Conservation (phyloP, 2,329 filamentous ascomycete genomes). For the Aspergillus sp. region DNA sequence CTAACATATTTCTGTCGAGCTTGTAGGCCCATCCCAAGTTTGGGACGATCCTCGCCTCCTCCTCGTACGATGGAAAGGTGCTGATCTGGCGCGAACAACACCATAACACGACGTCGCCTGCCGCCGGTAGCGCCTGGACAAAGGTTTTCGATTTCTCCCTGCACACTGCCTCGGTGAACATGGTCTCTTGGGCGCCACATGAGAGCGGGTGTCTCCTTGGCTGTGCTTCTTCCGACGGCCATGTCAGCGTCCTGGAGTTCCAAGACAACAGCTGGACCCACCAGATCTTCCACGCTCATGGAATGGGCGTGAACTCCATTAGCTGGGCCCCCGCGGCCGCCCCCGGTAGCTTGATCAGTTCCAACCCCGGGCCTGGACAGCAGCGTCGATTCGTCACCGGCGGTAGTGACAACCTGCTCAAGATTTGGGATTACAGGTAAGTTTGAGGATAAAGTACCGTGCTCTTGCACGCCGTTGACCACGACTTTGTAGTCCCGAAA, state of each 20-base stretch:
- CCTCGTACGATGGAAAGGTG: constrained; percentile 95
- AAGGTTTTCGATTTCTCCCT: constrained; percentile 89
- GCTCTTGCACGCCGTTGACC: neutral
- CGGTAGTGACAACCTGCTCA: constrained; percentile 88
- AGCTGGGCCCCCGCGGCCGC: constrained; percentile 87
- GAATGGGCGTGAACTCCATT: constrained; percentile 91
- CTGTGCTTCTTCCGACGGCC: constrained; percentile 90
- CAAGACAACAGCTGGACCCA: constrained; percentile 93
- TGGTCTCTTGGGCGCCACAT: constrained; percentile 95
- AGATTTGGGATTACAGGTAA: constrained; percentile 83
- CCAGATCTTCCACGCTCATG: constrained; percentile 86
- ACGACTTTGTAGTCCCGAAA: constrained; percentile 44
- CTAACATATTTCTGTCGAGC: constrained; percentile 4
- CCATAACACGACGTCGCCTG: constrained; percentile 36
- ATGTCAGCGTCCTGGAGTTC: constrained; percentile 93
- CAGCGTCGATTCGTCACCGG: constrained; percentile 89
- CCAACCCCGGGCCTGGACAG: constrained; percentile 60
- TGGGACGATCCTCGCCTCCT: constrained; percentile 93
- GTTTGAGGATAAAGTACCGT: constrained; percentile 13
- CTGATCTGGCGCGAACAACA: constrained; percentile 94
- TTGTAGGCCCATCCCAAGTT: constrained; percentile 85
- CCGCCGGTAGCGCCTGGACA: constrained; percentile 64
- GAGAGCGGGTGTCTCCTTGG: constrained; percentile 93
- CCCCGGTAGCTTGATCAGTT: constrained; percentile 81
- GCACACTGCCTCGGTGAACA: constrained; percentile 95